Evolutionary conservation across 1,284 basidiomycete species (phyloP), one percentile per base, ranked within the genome.

Genomic region (Omphalotus olearius): DNA sequence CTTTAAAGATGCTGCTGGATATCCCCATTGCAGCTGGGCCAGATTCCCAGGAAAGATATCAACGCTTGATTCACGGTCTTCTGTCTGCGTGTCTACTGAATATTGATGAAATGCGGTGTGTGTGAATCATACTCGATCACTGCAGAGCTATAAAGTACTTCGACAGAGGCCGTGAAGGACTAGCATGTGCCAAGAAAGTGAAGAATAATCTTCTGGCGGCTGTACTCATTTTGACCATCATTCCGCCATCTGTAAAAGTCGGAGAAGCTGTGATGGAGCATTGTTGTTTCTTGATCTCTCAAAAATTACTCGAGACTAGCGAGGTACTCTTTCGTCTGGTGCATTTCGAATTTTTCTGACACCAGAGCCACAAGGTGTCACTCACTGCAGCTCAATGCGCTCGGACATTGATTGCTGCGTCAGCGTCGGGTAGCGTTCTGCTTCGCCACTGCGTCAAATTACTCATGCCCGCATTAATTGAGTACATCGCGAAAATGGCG

Each of bases 131-230:
- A 6, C 9, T 3, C 18, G 11, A 20, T 7, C 3, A 17, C n/a
- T 11, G 2, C 18, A 23, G 20, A 14, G 6, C 6, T 14, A 6
- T 35, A 13, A 43, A 11, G 7, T 33, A 39, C 11, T 36, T n/a
- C 26, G 5, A 36, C 60, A 94, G 93, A 51, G 85, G 89, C 7
- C 83, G 93, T 43, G 78, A 85, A 53, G 95, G 94, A 3, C 61
- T 76, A 0, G 82, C 90, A 9, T 89, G 90, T 1, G 71, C 79
- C 6, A 83, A 86, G 68, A 98, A 98, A 71, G 79, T 91, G 66
- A 95, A 93, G 69, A 92, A 88, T 66, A 98, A 97, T 67, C 76
- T 98, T 53, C 71, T 98, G 14, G 91, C 93, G 0, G 77, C 87
- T 0, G 93, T 93, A 2, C 78, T 99, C 6, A 78, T 98, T 49